These are phyloP conservation scores for Clonostachys byssicola DNA, from an alignment of 2,329 filamentous ascomycete species.

Conservation along the genomic window DNA sequence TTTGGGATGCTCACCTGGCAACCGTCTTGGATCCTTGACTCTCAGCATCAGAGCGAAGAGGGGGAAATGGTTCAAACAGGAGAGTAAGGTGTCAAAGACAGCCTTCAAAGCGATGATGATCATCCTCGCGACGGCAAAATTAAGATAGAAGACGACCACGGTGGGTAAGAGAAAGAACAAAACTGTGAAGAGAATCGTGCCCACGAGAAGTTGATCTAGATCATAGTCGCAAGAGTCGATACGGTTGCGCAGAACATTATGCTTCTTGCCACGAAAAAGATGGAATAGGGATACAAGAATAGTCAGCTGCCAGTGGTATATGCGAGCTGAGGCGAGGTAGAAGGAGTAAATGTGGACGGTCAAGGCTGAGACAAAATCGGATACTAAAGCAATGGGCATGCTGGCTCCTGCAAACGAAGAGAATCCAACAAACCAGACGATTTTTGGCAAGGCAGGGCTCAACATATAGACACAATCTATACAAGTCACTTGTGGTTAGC, in stretches of 20 bases:
- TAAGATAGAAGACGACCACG: slow-evolving; percentile 93
- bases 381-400: slow-evolving; percentile 94
- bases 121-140: slow-evolving; percentile 93
- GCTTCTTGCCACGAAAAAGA: slow-evolving; percentile 95
- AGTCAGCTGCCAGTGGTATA: slow-evolving; percentile 97
- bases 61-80: slow-evolving; percentile 95
- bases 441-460: slow-evolving; percentile 73
- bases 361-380: slow-evolving; percentile 84
- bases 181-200: slow-evolving; percentile 93
- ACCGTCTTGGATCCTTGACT: slow-evolving; percentile 83
- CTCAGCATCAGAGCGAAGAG: slow-evolving; percentile 95
- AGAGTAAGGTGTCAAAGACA: slow-evolving; percentile 82
- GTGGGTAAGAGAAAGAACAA: slow-evolving; percentile 94
- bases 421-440: slow-evolving; percentile 91
- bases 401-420: slow-evolving; percentile 94
- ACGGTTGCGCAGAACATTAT: slow-evolving; percentile 92
- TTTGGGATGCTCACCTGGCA: slow-evolving; percentile 61
- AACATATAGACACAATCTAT: slow-evolving; percentile 73
- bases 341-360: slow-evolving; percentile 98
- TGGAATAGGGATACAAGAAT: slow-evolving; percentile 98
- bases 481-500: too few species aligned
- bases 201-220: slow-evolving; percentile 90
- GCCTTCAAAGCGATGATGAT: slow-evolving; percentile 92
- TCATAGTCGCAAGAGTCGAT: slow-evolving; percentile 99
- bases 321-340: slow-evolving; percentile 92